A percentile compares a stretch with the other conserved stretches of the same genome.
These are phyloP conservation scores for Fusarium sp. DNA, from an alignment of 2,329 filamentous ascomycete species.

Conservation along the genomic window DNA sequence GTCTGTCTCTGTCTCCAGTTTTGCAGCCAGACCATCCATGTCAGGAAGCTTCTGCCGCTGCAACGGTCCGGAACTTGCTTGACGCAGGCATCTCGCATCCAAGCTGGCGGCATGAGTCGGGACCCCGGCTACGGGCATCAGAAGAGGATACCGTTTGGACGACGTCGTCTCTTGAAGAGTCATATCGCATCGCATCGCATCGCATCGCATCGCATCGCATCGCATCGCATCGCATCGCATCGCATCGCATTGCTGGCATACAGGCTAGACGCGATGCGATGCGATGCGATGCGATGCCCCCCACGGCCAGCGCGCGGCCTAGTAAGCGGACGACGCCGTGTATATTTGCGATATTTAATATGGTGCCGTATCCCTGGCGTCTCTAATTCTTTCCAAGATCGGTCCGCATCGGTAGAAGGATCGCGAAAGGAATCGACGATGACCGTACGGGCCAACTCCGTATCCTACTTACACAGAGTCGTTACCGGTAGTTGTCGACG, in stretches of 20 bases:
- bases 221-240: constrained; percentile 7
- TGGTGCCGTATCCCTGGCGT: neutral
- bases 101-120: constrained; percentile 25
- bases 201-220: constrained; percentile 5
- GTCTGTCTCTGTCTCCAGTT: constrained; percentile 18
- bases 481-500: neutral
- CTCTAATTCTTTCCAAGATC: constrained; percentile 15
- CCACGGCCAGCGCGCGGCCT: constrained; percentile 15
- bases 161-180: neutral
- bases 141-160: constrained; percentile 7
- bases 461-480: neutral
- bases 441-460: constrained; percentile 1
- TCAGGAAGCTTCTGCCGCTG: constrained; percentile 19
- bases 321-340: constrained; percentile 23
- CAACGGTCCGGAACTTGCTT: constrained; percentile 31
- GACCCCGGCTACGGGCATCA: constrained; percentile 17
- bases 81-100: constrained; percentile 12
- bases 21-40: constrained; percentile 22
- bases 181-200: constrained; percentile 7
- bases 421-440: constrained; percentile 15
- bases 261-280: constrained; percentile 1
- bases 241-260: constrained; percentile 7
- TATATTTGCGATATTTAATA: constrained; percentile 20
- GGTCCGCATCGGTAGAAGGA: constrained; percentile 21
- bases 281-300: neutral